A percentile compares a stretch with the other conserved stretches of the same genome.
Evolutionary conservation across 176 grass and related monocot species (phyloP).

Genomic region (Lolium multiflorum): DNA sequence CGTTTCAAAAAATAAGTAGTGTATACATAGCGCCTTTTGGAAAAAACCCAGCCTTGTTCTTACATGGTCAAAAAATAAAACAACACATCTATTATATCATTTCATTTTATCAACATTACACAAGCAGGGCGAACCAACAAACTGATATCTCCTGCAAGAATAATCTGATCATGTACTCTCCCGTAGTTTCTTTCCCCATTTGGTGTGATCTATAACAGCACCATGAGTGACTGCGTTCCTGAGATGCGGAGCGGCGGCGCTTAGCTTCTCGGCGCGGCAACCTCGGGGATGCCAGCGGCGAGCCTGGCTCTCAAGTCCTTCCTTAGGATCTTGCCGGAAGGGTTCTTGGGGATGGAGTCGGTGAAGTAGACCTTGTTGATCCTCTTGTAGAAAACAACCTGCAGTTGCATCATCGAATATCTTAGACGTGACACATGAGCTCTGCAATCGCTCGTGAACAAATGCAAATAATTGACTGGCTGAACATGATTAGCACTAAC

Average conservation of each 20-base stretch:
- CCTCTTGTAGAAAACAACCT: constrained; percentile 98
- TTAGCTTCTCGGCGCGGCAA: neutral
- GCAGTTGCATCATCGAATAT: neutral
- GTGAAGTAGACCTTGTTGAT: constrained; percentile 91
- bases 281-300: constrained; percentile 42
- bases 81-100: constrained; percentile 46
- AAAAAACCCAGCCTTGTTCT: constrained; percentile 49
- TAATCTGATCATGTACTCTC: constrained; percentile 6
- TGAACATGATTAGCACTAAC: neutral
- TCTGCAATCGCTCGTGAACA: neutral
- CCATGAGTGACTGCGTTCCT: neutral
- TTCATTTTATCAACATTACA: constrained; percentile 58
- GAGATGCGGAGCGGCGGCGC: constrained; percentile 16
- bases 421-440: neutral
- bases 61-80: constrained; percentile 45
- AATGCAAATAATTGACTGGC: neutral
- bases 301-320: constrained; percentile 96
- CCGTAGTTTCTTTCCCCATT: constrained; percentile 31
- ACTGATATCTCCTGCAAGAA: constrained; percentile 39
- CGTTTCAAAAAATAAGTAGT: neutral
- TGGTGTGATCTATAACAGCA: constrained; percentile 34
- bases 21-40: constrained; percentile 37
- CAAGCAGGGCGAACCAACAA: constrained; percentile 52
- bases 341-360: constrained; percentile 83
- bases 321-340: constrained; percentile 94